phyloP scores from a whole-genome alignment of 116 monocot species.

The Dioscorea cayenensis region DNA sequence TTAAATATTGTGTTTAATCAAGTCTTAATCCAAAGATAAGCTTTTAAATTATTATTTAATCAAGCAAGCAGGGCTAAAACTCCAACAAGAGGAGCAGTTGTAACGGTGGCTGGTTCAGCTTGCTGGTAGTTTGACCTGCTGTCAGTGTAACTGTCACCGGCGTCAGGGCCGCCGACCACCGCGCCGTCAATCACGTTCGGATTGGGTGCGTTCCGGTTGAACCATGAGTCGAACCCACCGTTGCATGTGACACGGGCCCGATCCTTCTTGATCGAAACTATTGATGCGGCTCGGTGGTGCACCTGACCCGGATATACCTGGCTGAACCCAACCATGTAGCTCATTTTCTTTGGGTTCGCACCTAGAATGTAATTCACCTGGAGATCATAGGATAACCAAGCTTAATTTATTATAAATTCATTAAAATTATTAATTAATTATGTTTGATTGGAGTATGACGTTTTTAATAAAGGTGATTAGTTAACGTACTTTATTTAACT shows the following conservation, averaged over 20 bases:
- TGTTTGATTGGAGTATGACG: too few species aligned
- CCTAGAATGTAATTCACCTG: constrained; percentile 61
- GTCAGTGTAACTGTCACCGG: constrained; percentile 46
- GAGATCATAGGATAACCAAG: neutral
- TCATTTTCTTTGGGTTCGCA: constrained; percentile 43
- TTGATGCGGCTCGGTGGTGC: constrained; percentile 77
- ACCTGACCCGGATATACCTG: constrained; percentile 33
- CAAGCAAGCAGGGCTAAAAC: constrained; percentile 41
- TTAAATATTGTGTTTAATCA: too few species aligned
- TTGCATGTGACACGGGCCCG: constrained; percentile 32
- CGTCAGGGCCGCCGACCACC: constrained; percentile 71
- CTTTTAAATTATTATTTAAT: neutral
- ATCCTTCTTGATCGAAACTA: constrained; percentile 37
- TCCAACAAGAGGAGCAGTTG: constrained; percentile 56
- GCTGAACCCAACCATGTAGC: constrained; percentile 81
- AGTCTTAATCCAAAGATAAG: too few species aligned
- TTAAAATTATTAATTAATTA: too few species aligned
- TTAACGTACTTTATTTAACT: too few species aligned
- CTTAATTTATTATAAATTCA: neutral
- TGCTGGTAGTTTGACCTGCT: constrained; percentile 37
- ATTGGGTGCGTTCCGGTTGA: constrained; percentile 29
- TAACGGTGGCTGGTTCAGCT: constrained; percentile 47
- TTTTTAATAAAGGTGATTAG: too few species aligned
- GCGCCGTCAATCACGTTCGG: constrained; percentile 66
- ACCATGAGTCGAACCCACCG: constrained; percentile 43